A percentile compares a stretch with the other conserved stretches of the same genome.
These are phyloP conservation scores for Arthrobotrys sphaeroides DNA, from an alignment of 2,329 filamentous ascomycete species.

Conservation along the genomic window DNA sequence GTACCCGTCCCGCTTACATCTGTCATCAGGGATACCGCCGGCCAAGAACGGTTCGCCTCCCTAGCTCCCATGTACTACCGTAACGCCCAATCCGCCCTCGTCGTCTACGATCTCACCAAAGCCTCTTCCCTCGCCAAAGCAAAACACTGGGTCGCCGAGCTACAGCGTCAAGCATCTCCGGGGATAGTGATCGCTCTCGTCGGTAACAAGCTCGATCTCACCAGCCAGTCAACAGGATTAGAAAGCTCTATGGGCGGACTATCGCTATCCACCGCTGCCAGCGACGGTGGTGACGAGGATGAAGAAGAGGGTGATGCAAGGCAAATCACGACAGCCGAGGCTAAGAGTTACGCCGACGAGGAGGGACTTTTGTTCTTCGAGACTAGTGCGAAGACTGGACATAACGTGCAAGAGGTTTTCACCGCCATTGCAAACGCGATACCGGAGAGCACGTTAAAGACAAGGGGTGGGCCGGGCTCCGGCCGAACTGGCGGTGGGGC, in stretches of 20 bases:
- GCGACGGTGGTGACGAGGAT: slow-evolving; percentile 63
- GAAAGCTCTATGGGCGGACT: slow-evolving; percentile 64
- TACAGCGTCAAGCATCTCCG: slow-evolving; percentile 93
- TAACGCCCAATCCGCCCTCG: slow-evolving; percentile 95
- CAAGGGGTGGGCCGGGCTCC: slow-evolving; percentile 75
- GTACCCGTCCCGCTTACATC: background rate
- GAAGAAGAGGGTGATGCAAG: slow-evolving; percentile 70
- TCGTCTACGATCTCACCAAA: slow-evolving; percentile 98
- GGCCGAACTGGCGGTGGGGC: slow-evolving; percentile 68
- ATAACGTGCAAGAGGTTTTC: slow-evolving; percentile 95
- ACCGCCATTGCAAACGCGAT: slow-evolving; percentile 98
- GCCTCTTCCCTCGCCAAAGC: slow-evolving; percentile 94
- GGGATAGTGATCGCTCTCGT: slow-evolving; percentile 97
- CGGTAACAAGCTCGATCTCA: slow-evolving; percentile 94
- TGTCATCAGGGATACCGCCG: slow-evolving; percentile 78
- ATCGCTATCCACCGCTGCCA: slow-evolving; percentile 66
- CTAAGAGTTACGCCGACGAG: slow-evolving; percentile 91
- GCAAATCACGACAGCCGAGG: slow-evolving; percentile 89
- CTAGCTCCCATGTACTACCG: slow-evolving; percentile 99
- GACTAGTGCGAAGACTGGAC: slow-evolving; percentile 94
- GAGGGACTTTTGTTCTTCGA: slow-evolving; percentile 96
- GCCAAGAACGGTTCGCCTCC: slow-evolving; percentile 95
- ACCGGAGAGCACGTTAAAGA: slow-evolving; percentile 95
- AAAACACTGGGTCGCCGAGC: slow-evolving; percentile 97
- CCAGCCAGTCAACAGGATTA: slow-evolving; percentile 64